A percentile compares a stretch with the other conserved stretches of the same genome.
Evolutionary conservation across 495 filamentous ascomycete species (phyloP).

Genomic region (Hamigera avellanea): DNA sequence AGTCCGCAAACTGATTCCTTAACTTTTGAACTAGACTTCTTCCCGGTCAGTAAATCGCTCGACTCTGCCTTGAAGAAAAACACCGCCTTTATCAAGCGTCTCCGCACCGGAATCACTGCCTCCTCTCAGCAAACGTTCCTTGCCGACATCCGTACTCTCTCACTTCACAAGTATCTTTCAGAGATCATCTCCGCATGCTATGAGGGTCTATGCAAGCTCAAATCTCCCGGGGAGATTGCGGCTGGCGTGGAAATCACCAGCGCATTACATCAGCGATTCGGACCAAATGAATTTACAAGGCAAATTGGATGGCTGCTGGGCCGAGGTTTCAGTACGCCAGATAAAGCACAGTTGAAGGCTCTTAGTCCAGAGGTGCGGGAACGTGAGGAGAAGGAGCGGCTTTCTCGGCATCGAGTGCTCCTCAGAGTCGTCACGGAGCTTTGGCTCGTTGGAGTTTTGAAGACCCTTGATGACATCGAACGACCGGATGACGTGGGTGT

Average conservation of each 20-base stretch:
- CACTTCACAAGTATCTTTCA: conserved; percentile 92
- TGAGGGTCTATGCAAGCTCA: conserved; percentile 86
- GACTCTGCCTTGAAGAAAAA: conserved; percentile 99
- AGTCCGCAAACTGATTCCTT: conserved; percentile 5
- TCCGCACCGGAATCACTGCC: conserved; percentile 78
- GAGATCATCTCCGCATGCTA: conserved; percentile 98
- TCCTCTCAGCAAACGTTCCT: conserved; percentile 71
- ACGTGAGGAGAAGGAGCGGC: conserved; percentile 89
- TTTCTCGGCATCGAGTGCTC: conserved; percentile 75
- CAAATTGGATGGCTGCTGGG: conserved; percentile 90
- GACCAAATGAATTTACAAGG: conserved; percentile 78
- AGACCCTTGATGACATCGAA: conserved; percentile 79
- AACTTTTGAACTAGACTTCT: conserved; percentile 58
- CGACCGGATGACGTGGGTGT: conserved; percentile 72
- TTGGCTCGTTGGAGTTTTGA: conserved; percentile 83
- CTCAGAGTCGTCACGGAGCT: conserved; percentile 88
- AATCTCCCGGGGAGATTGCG: conserved; percentile 78
- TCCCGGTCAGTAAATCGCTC: conserved; percentile 65
- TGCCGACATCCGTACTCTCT: conserved; percentile 83
- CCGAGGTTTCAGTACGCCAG: conserved; percentile 82
- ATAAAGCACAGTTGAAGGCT: conserved; percentile 71
- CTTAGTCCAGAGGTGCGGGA: conserved; percentile 73
- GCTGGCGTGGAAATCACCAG: conserved; percentile 87
- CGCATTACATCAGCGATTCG: conserved; percentile 92
- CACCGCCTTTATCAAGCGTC: conserved; percentile 94